phyloP scores from a whole-genome alignment of 371 early-diverging fungal genomes.

The Apophysomyces ossiformis region DNA sequence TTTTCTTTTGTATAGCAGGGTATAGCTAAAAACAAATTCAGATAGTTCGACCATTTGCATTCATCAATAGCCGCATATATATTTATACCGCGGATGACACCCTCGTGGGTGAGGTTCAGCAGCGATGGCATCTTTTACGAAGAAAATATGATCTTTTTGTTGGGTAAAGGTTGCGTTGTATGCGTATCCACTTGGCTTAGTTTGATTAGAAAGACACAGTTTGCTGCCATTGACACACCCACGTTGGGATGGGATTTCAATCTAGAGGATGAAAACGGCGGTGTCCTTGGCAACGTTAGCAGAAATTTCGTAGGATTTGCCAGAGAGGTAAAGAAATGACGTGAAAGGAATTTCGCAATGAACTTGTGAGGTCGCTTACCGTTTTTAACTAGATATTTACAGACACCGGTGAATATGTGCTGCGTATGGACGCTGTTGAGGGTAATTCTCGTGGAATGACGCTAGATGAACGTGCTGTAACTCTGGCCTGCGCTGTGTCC shows the following conservation, averaged over 20 bases:
- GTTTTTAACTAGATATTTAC: conserved; percentile 70
- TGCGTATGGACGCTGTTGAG: conserved; percentile 76
- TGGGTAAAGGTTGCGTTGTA: conserved; percentile 23
- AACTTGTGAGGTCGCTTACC: not conserved
- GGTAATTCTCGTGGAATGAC: conserved; percentile 64
- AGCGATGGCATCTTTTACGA: conserved; percentile 86
- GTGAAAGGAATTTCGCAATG: not conserved
- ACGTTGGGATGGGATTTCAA: conserved; percentile 85
- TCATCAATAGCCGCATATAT: conserved; percentile 79
- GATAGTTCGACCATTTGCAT: conserved; percentile 77
- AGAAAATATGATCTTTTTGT: conserved; percentile 85
- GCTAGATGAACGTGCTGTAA: conserved; percentile 84
- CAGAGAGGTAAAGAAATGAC: conserved; percentile 58
- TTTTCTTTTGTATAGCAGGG: not conserved
- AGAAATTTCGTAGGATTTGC: conserved; percentile 89
- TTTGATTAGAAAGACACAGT: conserved; percentile 53
- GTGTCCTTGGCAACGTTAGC: conserved; percentile 67
- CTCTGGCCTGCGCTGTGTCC: conserved; percentile 84
- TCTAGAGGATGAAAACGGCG: conserved; percentile 67
- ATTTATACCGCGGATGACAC: conserved; percentile 65
- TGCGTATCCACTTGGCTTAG: not conserved
- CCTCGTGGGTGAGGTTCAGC: conserved; percentile 87
- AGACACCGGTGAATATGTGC: conserved; percentile 83
- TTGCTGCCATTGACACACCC: conserved; percentile 80
- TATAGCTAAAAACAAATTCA: conserved; percentile 10